phyloP scores from a whole-genome alignment of 1,284 basidiomycete species.

The Schizophyllum amplum region DNA sequence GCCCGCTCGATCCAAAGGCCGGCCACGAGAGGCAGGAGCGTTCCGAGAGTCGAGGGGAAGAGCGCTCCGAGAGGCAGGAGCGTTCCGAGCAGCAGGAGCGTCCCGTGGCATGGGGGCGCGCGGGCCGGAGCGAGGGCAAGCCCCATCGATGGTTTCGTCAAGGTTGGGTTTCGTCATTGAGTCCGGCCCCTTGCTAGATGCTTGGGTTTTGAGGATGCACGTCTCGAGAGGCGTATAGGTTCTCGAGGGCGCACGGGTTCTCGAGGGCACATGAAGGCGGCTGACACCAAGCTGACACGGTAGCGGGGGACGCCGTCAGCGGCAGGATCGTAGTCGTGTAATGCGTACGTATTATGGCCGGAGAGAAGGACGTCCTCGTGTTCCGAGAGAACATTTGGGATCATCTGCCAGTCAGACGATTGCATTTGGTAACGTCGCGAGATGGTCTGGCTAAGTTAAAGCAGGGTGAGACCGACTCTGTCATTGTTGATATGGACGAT shows the following conservation, averaged over 20 bases:
- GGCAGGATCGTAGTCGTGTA: neutral
- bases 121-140: neutral
- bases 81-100: no score
- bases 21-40: neutral
- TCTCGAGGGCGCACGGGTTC: neutral
- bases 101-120: no score
- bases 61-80: neutral
- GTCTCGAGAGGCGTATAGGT: no score
- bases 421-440: no score
- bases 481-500: no score
- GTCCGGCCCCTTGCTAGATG: no score
- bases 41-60: neutral
- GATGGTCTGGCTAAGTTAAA: neutral
- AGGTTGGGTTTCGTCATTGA: no score
- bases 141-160: neutral
- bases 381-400: neutral
- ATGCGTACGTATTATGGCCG: neutral
- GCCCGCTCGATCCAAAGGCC: neutral
- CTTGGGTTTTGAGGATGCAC: no score
- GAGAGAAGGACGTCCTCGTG: neutral
- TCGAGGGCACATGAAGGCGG: neutral
- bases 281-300: neutral
- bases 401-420: neutral
- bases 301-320: no score
- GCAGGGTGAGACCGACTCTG: no score